Percentiles rank a stretch among this genome's conserved stretches.
Conservation (phyloP, 2,329 filamentous ascomycete species). For the Metarhizium guizhouense region DNA sequence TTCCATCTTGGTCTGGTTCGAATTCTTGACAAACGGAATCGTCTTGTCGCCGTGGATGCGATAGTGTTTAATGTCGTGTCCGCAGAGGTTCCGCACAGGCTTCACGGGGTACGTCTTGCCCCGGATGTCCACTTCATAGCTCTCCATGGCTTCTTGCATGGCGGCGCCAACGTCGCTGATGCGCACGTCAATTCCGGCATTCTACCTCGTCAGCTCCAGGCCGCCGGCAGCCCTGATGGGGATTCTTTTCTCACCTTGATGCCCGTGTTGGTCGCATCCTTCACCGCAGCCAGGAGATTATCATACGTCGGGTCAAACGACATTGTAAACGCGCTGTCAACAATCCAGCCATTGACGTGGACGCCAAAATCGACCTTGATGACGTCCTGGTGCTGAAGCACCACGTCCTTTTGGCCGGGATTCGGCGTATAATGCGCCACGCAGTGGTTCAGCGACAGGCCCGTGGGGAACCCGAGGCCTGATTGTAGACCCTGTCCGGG, state of each 20-base stretch:
- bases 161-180: conserved; percentile 63
- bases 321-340: conserved; percentile 70
- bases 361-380: conserved; percentile 74
- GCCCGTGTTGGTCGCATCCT: conserved; percentile 72
- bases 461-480: conserved; percentile 77
- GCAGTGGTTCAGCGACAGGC: conserved; percentile 70
- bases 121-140: conserved; percentile 74
- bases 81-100: conserved; percentile 71
- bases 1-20: conserved; percentile 78
- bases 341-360: conserved; percentile 66
- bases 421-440: conserved; percentile 80
- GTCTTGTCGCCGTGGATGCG: conserved; percentile 83
- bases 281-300: conserved; percentile 60
- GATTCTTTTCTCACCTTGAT: conserved; percentile 41
- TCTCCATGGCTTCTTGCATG: conserved; percentile 86
- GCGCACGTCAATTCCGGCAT: conserved; percentile 76
- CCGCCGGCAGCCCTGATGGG: neutral
- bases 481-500: conserved; percentile 66
- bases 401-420: conserved; percentile 60
- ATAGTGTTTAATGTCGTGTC: conserved; percentile 78
- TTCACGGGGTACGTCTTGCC: conserved; percentile 72
- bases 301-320: conserved; percentile 65
- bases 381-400: conserved; percentile 61
- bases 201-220: conserved; percentile 8
- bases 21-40: conserved; percentile 79